phyloP scores from a whole-genome alignment of 2,329 filamentous ascomycete genomes.

The Aureobasidium sp. region DNA sequence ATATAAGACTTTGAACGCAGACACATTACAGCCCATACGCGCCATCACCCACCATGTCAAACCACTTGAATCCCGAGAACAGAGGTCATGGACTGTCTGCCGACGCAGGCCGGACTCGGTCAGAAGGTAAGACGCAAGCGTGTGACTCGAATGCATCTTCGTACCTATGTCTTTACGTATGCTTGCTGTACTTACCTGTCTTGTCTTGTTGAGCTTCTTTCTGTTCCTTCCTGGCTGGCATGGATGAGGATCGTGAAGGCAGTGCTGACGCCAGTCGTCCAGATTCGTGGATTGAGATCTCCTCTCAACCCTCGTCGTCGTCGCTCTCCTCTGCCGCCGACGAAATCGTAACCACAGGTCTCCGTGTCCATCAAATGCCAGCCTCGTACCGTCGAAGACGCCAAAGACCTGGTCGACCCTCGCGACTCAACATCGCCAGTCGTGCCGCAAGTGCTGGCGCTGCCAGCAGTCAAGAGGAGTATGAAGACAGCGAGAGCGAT shows the following conservation, averaged over 20 bases:
- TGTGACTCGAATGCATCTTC: neutral
- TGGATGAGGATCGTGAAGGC: neutral
- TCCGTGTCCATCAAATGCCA: constrained; percentile 63
- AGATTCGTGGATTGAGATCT: constrained; percentile 97
- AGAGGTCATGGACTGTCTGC: neutral
- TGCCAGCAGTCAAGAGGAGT: constrained; percentile 81
- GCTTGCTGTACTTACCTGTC: neutral
- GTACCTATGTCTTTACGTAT: neutral
- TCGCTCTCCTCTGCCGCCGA: constrained; percentile 78
- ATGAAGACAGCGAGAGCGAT: constrained; percentile 87
- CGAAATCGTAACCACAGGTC: constrained; percentile 83
- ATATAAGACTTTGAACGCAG: neutral
- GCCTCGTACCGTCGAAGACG: constrained; percentile 51
- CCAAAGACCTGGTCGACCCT: constrained; percentile 36
- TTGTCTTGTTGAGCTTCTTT: neutral
- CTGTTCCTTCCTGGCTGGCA: neutral
- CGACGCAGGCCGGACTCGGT: constrained; percentile 13
- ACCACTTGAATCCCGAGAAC: neutral
- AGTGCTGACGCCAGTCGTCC: constrained; percentile 19
- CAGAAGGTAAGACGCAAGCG: constrained; percentile 16
- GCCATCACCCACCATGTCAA: neutral
- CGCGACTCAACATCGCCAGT: constrained; percentile 34
- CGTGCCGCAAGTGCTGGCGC: constrained; percentile 41
- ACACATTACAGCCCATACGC: neutral
- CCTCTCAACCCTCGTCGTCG: constrained; percentile 87